These are phyloP conservation scores for Pecoramyces ruminantium DNA, from an alignment of 192 early-diverging fungal genomes.

Conservation along the genomic window DNA sequence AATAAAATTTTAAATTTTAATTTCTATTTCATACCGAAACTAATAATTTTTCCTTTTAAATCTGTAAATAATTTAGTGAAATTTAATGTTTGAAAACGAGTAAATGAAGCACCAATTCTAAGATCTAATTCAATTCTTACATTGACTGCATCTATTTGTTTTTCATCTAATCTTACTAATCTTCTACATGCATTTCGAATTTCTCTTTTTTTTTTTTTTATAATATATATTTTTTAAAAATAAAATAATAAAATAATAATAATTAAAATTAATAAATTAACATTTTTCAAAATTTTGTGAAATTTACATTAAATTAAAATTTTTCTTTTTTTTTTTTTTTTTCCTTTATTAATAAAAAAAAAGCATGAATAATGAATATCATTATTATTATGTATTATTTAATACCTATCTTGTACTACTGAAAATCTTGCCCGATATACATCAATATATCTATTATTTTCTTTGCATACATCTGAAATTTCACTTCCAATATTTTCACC, in stretches of 20 bases:
- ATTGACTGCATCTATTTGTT: conserved; percentile 60
- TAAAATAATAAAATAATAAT: too few relatives aligned
- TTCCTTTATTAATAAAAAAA: neutral
- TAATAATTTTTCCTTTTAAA: conserved; percentile 44
- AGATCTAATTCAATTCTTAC: conserved; percentile 79
- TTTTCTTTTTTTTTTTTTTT: neutral
- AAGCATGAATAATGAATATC: too few relatives aligned
- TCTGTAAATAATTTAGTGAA: conserved; percentile 35
- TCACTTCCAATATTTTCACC: conserved; percentile 89
- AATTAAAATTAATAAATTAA: too few relatives aligned
- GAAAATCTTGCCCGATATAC: conserved; percentile 82
- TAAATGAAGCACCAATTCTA: conserved; percentile 78
- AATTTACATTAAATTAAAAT: too few relatives aligned
- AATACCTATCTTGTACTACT: conserved; percentile 54
- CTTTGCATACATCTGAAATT: conserved; percentile 44
- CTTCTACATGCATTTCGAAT: conserved; percentile 59
- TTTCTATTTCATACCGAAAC: conserved; percentile 43
- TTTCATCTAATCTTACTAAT: conserved; percentile 53
- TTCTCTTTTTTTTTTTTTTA: conserved; percentile 21
- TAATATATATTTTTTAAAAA: too few relatives aligned
- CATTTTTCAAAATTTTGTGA: too few relatives aligned
- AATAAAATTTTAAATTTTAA: too few relatives aligned
- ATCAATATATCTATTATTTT: conserved; percentile 38
- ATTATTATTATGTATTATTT: neutral
- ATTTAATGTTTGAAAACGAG: conserved; percentile 71